These are phyloP conservation scores for Terfezia boudieri DNA, from an alignment of 495 filamentous ascomycete genomes.

Conservation along the genomic window DNA sequence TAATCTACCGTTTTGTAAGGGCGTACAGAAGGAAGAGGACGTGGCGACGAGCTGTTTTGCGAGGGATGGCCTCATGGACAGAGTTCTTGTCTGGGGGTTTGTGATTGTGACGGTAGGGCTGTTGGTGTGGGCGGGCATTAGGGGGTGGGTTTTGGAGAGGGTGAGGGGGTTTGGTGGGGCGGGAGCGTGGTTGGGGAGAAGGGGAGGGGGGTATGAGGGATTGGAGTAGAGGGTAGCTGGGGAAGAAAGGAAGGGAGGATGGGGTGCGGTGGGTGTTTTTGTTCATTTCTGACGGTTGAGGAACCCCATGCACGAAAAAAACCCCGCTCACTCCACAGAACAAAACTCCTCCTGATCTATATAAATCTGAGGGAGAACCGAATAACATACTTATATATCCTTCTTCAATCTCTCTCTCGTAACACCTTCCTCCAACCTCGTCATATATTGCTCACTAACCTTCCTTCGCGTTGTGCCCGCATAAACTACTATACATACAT, in stretches of 20 bases:
- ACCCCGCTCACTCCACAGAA: no score
- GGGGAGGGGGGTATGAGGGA: background rate
- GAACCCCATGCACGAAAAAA: no score
- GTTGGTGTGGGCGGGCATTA: background rate
- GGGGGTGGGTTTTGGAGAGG: background rate
- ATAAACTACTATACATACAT: no score
- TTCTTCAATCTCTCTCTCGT: no score
- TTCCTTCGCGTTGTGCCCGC: no score
- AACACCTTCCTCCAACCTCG: no score
- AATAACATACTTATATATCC: no score
- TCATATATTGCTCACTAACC: no score
- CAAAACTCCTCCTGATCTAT: no score
- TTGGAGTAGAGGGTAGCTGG: background rate
- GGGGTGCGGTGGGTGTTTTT: background rate
- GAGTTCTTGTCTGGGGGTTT: background rate
- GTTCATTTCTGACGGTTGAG: no score
- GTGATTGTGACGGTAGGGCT: background rate
- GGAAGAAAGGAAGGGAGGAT: background rate
- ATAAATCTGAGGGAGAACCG: no score
- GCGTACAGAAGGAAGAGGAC: constrained; percentile 54
- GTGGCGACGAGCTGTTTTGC: constrained; percentile 69
- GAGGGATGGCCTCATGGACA: background rate
- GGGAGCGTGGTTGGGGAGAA: background rate
- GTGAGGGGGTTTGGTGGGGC: background rate
- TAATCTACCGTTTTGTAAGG: constrained; percentile 65